These are phyloP conservation scores for Dalechampia spathulata DNA, from an alignment of 441 rosid species.

Conservation along the genomic window DNA sequence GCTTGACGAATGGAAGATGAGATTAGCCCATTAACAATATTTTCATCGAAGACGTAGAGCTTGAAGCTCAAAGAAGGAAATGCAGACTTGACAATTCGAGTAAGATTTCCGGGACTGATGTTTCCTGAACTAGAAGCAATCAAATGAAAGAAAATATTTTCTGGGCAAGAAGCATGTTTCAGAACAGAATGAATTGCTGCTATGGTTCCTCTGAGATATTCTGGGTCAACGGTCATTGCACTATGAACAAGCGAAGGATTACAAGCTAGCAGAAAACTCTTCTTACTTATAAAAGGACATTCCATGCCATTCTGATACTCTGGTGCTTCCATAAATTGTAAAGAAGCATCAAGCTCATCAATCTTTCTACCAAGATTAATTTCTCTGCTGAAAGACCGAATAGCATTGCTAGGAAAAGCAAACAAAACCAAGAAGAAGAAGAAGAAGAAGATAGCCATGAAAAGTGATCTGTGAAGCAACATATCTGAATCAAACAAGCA, in stretches of 20 bases:
- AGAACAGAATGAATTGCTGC: slow-evolving; percentile 72
- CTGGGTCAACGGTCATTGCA: slow-evolving; percentile 68
- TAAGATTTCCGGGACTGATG: slow-evolving; percentile 2
- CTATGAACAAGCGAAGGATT: slow-evolving; percentile 44
- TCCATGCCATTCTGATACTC: slow-evolving; percentile 38
- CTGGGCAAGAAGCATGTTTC: slow-evolving; percentile 68
- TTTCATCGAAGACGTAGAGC: neutral
- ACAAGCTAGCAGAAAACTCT: slow-evolving; percentile 18
- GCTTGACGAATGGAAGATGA: slow-evolving; percentile 2
- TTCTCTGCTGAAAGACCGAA: slow-evolving; percentile 20
- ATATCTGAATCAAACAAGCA: slow-evolving; percentile 13
- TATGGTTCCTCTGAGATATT: slow-evolving; percentile 59
- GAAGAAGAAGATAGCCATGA: slow-evolving; percentile 3
- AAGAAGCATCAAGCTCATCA: slow-evolving; percentile 4
- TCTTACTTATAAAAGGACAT: slow-evolving; percentile 28
- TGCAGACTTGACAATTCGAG: slow-evolving; percentile 27
- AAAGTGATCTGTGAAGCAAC: slow-evolving; percentile 15
- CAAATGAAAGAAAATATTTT: slow-evolving; percentile 63
- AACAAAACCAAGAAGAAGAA: slow-evolving; percentile 17
- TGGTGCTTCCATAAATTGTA: slow-evolving; percentile 51
- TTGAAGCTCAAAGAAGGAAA: slow-evolving; percentile 7
- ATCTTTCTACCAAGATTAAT: neutral
- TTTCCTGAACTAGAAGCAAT: slow-evolving; percentile 31
- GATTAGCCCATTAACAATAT: neutral
- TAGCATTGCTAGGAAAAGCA: slow-evolving; percentile 22